phyloP scores from a whole-genome alignment of 495 filamentous ascomycete genomes.

The Tuber brumale region DNA sequence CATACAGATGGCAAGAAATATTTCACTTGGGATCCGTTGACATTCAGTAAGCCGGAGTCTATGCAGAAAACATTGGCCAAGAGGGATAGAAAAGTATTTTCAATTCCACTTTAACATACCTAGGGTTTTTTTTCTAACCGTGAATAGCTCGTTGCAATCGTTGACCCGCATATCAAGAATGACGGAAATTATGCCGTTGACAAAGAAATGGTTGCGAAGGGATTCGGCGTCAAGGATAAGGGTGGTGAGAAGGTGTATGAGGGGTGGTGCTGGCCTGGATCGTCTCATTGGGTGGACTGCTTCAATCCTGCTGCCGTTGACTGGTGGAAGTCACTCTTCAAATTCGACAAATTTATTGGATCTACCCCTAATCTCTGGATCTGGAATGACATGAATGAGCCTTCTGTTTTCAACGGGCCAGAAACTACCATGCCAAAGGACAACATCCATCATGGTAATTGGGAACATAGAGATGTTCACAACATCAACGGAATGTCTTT shows the following conservation, averaged over 20 bases:
- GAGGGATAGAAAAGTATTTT: constrained; percentile 61
- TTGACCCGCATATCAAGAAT: constrained; percentile 98
- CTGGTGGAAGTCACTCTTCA: constrained; percentile 87
- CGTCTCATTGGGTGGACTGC: constrained; percentile 88
- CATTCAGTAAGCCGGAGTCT: constrained; percentile 72
- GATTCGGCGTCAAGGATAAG: constrained; percentile 78
- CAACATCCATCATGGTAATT: constrained; percentile 81
- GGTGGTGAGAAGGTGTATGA: constrained; percentile 74
- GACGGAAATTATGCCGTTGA: constrained; percentile 65
- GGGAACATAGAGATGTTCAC: constrained; percentile 96
- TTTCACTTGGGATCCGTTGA: constrained; percentile 89
- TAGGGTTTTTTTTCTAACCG: constrained; percentile 16
- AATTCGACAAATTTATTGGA: constrained; percentile 77
- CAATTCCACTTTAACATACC: neutral
- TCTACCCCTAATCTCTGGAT: constrained; percentile 77
- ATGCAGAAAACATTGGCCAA: constrained; percentile 83
- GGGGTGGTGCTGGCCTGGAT: constrained; percentile 97
- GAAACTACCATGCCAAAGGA: constrained; percentile 98
- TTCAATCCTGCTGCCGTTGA: constrained; percentile 79
- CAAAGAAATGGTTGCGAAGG: constrained; percentile 74
- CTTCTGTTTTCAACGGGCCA: constrained; percentile 95
- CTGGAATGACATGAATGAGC: constrained; percentile 99
- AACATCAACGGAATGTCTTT: constrained; percentile 92
- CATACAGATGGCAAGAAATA: constrained; percentile 95
- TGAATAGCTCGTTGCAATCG: constrained; percentile 68